These are phyloP conservation scores for Puccinia horiana DNA, from an alignment of 1,284 basidiomycete genomes.

Conservation along the genomic window DNA sequence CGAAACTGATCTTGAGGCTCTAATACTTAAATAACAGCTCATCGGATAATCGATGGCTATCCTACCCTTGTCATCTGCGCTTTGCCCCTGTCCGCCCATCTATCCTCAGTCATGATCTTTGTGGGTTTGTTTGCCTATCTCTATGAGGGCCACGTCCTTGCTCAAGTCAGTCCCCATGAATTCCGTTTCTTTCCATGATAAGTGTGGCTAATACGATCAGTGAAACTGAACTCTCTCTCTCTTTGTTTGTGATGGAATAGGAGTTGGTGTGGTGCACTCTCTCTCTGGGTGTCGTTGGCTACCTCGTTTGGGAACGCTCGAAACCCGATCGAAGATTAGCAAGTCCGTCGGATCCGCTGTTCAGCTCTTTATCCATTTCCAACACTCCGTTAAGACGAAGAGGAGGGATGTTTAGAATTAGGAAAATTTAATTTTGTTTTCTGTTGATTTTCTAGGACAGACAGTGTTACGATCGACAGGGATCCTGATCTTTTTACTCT, in stretches of 20 bases:
- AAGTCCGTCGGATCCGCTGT: conserved; percentile 49
- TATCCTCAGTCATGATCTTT: conserved; percentile 78
- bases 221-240: background rate
- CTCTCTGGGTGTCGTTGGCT: conserved; percentile 54
- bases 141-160: conserved; percentile 64
- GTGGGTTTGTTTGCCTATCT: conserved; percentile 76
- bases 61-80: conserved; percentile 71
- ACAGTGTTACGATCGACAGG: conserved; percentile 63
- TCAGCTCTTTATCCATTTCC: conserved; percentile 53
- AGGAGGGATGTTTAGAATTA: background rate
- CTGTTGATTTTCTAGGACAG: conserved; percentile 8
- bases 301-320: conserved; percentile 60
- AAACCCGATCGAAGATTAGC: conserved; percentile 68
- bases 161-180: conserved; percentile 50
- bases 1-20: background rate
- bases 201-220: background rate
- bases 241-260: background rate
- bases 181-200: conserved; percentile 31
- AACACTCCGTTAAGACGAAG: background rate
- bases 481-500: conserved; percentile 80
- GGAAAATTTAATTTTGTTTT: background rate
- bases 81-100: conserved; percentile 79
- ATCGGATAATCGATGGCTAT: conserved; percentile 74
- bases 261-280: conserved; percentile 35
- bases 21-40: conserved; percentile 63